phyloP scores from a whole-genome alignment of 192 early-diverging fungal genomes.

The Dissophora ornata region DNA sequence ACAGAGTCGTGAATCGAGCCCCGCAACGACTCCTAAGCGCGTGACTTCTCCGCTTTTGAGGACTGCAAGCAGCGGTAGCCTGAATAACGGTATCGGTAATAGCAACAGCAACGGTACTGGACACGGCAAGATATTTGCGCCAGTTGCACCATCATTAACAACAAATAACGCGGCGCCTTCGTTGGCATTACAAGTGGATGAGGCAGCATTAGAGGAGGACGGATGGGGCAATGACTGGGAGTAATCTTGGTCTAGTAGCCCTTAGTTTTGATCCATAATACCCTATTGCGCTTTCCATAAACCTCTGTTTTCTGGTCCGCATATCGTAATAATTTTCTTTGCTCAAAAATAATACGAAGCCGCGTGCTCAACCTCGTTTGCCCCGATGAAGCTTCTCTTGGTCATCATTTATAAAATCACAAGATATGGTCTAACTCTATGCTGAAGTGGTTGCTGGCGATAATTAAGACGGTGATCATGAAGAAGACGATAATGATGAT shows the following conservation, averaged over 20 bases:
- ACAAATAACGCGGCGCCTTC: slow-evolving; percentile 6
- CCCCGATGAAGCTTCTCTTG: no score
- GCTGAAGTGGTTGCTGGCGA: not conserved
- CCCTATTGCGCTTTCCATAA: no score
- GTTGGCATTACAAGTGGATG: slow-evolving; percentile 29
- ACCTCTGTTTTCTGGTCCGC: no score
- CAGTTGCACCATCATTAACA: not conserved
- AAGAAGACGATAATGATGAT: slow-evolving; percentile 1
- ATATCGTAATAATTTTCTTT: no score
- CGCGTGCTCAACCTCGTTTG: no score
- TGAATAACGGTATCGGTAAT: not conserved
- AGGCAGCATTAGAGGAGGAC: slow-evolving; percentile 36
- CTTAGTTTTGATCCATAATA: no score
- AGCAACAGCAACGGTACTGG: not conserved
- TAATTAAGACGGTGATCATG: slow-evolving; percentile 7
- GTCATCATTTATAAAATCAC: no score
- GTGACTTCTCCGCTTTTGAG: slow-evolving; percentile 32
- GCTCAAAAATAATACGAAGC: no score
- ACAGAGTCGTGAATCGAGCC: no score
- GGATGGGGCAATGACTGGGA: slow-evolving; percentile 51
- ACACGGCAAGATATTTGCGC: not conserved
- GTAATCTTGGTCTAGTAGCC: not conserved
- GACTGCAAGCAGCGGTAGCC: not conserved
- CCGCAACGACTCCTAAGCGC: slow-evolving; percentile 24
- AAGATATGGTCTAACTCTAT: not conserved